A percentile compares a stretch with the other conserved stretches of the same genome.
Conservation (phyloP, 495 filamentous ascomycete species). For the Trichoderma virens region DNA sequence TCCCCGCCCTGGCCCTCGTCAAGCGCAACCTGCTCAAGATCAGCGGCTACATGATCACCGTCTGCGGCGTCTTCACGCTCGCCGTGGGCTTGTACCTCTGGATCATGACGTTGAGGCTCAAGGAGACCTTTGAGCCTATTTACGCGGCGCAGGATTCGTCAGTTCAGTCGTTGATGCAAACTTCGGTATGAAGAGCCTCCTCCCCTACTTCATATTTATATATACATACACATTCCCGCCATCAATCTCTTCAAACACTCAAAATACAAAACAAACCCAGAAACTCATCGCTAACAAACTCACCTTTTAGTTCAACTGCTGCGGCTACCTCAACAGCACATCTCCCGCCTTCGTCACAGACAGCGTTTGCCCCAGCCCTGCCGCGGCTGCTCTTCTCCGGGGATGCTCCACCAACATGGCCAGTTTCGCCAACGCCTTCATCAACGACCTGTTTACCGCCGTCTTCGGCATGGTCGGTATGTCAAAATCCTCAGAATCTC, state of each 20-base stretch:
- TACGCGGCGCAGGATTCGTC: constrained; percentile 45
- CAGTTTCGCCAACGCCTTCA: constrained; percentile 55
- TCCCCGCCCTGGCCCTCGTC: constrained; percentile 50
- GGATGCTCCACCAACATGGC: constrained; percentile 58
- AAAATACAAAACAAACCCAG: not conserved
- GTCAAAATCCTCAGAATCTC: not conserved
- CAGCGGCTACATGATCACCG: constrained; percentile 50
- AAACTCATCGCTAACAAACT: constrained; percentile 15
- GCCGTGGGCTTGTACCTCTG: constrained; percentile 58
- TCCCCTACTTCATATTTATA: not conserved
- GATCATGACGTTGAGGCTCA: constrained; percentile 59
- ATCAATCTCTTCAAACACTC: too few species aligned
- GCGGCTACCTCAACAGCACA: constrained; percentile 62
- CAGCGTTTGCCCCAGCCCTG: constrained; percentile 49
- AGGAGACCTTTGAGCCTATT: constrained; percentile 44
- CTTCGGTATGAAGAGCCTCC: constrained; percentile 34
- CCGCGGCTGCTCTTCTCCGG: constrained; percentile 54
- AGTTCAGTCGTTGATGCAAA: constrained; percentile 57
- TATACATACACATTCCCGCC: too few species aligned
- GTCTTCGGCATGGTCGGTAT: constrained; percentile 64
- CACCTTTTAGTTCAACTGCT: constrained; percentile 56
- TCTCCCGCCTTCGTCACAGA: constrained; percentile 57
- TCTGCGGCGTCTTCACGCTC: constrained; percentile 56
- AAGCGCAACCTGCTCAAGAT: constrained; percentile 51
- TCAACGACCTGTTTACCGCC: constrained; percentile 67